Base-by-base conservation (phyloP, 1,284 basidiomycete genomes). In the Porogramme epimiltina region DNA sequence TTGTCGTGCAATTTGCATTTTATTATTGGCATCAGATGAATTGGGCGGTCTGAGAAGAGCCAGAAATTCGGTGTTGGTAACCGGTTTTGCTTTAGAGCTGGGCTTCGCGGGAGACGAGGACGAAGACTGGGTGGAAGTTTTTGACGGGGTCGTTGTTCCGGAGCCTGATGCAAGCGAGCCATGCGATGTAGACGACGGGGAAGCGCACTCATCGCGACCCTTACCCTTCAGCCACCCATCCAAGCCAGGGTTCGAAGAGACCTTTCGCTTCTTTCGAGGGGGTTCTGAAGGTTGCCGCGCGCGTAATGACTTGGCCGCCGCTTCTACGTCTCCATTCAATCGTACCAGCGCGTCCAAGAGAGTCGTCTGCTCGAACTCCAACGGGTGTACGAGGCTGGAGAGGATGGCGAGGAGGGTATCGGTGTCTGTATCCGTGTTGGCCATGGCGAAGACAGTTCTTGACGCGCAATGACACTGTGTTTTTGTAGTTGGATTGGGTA, bases 401-500 rank as follows among this genome's bases (percentile, higher is more conserved):
- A 89, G 78, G 48, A 89, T 71, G 11, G 81, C 87, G 43, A 91
- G 73, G 34, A 89, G 73, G 2, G 73, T 80, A 23, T 91, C 89
- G 0, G 86, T 91, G 66, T 91, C 88, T 51, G 39, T 20, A 3
- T 51, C 49, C 16, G 48, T 20, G 34, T 31, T 20, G 33, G 51
- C 54, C 54, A 59, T 59, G 22, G 41, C 16, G 18, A 23, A 6
- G 43, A 18, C 22, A n/a, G n/a, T n/a, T n/a, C n/a, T n/a, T n/a
- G n/a, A n/a, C n/a, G n/a, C n/a, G n/a, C n/a, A n/a, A n/a, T n/a
- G n/a, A n/a, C n/a, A n/a, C n/a, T n/a, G n/a, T n/a, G n/a, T n/a
- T n/a, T n/a, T n/a, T n/a, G n/a, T n/a, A n/a, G n/a, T n/a, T n/a
- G n/a, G n/a, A n/a, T n/a, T n/a, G 8, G 13, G 28, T 31, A 31